Evolutionary conservation across 352 stramenopile species (phyloP).

Genomic region (Pythium sp.): DNA sequence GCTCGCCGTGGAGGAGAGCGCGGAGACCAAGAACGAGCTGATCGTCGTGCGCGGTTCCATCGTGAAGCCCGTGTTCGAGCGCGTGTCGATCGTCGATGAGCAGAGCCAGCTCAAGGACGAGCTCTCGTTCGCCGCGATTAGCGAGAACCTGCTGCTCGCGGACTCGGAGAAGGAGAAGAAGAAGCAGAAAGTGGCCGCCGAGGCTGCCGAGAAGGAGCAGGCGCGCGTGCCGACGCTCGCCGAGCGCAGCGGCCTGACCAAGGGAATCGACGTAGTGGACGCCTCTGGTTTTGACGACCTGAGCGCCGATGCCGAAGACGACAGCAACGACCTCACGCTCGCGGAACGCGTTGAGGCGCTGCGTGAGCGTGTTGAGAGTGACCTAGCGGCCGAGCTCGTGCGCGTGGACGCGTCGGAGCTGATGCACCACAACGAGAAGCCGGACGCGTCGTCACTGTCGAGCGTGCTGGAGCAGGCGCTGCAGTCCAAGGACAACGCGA

Average conservation of each 20-base stretch:
- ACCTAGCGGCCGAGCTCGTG: conserved; percentile 61
- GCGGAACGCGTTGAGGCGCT: conserved; percentile 76
- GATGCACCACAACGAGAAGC: conserved; percentile 34
- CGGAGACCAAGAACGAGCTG: conserved; percentile 32
- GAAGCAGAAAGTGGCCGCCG: conserved; percentile 52
- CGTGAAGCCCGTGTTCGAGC: conserved; percentile 80
- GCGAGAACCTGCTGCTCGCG: conserved; percentile 60
- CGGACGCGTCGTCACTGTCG: conserved; percentile 80
- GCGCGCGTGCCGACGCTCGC: conserved; percentile 72
- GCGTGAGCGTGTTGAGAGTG: conserved; percentile 67
- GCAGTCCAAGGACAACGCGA: conserved; percentile 84
- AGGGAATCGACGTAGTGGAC: conserved; percentile 59
- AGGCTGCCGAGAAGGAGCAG: conserved; percentile 42
- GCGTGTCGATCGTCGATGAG: conserved; percentile 54
- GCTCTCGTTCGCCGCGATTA: conserved; percentile 56
- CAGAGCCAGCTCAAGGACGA: conserved; percentile 54
- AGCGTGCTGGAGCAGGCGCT: conserved; percentile 81
- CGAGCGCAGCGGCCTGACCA: conserved; percentile 55
- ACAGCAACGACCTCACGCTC: conserved; percentile 56
- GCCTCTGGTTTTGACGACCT: conserved; percentile 68
- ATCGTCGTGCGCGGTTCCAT: conserved; percentile 67
- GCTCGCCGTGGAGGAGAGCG: conserved; percentile 36
- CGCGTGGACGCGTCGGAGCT: conserved; percentile 40
- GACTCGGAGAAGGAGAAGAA: conserved; percentile 47
- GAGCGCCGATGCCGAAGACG: conserved; percentile 30